Evolutionary conservation across 192 early-diverging fungal genomes (phyloP).

Genomic region (Linnemannia exigua): DNA sequence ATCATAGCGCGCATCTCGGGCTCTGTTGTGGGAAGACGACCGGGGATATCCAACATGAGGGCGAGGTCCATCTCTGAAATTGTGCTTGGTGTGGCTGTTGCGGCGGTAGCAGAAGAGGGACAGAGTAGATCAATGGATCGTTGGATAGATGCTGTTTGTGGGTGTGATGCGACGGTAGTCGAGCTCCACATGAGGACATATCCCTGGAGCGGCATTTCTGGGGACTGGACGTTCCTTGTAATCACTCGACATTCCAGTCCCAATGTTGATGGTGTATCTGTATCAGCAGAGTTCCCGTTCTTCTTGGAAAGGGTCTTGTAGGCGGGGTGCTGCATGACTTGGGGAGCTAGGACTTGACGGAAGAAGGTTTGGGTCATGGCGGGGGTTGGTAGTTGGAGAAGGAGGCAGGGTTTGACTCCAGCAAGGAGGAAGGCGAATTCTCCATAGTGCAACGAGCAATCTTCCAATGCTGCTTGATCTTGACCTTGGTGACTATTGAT

Average conservation of each 20-base stretch:
- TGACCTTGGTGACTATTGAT: neutral
- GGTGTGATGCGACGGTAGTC: conserved; percentile 9
- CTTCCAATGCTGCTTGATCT: conserved; percentile 7
- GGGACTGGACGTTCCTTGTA: conserved; percentile 21
- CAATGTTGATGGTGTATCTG: conserved; percentile 7
- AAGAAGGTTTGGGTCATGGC: conserved; percentile 17
- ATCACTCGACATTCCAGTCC: conserved; percentile 36
- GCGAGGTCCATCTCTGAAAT: conserved; percentile 40
- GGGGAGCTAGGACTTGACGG: conserved; percentile 14
- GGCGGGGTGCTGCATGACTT: conserved; percentile 9
- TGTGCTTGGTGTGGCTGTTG: neutral
- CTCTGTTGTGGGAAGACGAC: conserved; percentile 23
- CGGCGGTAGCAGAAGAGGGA: neutral
- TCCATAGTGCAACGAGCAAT: conserved; percentile 49
- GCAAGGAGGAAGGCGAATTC: conserved; percentile 39
- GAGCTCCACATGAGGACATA: conserved; percentile 37
- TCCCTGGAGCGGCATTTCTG: conserved; percentile 48
- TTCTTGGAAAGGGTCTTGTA: conserved; percentile 1
- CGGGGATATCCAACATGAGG: conserved; percentile 37
- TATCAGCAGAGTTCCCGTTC: neutral
- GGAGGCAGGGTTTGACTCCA: conserved; percentile 44
- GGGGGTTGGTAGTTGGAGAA: conserved; percentile 31
- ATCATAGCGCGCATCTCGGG: conserved; percentile 37
- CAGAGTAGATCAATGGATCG: conserved; percentile 24
- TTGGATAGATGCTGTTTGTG: conserved; percentile 17